phyloP scores from a whole-genome alignment of 225 moss, liverwort and hornwort genomes.

The Marchantia polymorpha region DNA sequence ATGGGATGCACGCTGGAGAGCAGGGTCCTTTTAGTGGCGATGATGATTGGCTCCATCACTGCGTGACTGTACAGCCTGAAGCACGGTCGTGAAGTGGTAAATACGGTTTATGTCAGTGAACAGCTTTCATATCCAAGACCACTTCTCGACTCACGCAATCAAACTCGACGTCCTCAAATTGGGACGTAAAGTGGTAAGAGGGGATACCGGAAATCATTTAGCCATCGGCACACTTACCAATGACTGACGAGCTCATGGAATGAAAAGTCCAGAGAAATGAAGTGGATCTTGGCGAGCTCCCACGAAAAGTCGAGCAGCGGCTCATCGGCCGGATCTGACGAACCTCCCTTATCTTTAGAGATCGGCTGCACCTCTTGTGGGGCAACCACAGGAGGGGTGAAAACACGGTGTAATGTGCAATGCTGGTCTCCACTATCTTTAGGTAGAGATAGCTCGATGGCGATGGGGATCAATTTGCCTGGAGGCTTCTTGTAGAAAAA shows the following conservation, averaged over 20 bases:
- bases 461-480: constrained; percentile 27
- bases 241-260: constrained; percentile 37
- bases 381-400: neutral
- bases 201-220: neutral
- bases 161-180: too few species aligned
- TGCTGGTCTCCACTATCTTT: neutral
- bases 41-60: constrained; percentile 25
- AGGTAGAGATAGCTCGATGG: constrained; percentile 46
- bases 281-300: constrained; percentile 39
- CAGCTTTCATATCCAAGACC: neutral
- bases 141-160: too few species aligned
- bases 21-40: constrained; percentile 18
- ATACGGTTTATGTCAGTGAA: neutral
- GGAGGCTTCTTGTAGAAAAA: constrained; percentile 20
- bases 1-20: constrained; percentile 29
- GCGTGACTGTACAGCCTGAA: constrained; percentile 30
- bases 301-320: constrained; percentile 17
- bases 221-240: constrained; percentile 13
- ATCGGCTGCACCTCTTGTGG: neutral
- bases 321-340: too few species aligned
- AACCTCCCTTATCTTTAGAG: neutral
- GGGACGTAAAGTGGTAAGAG: neutral
- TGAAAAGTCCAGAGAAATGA: constrained; percentile 19
- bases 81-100: neutral
- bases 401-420: constrained; percentile 18